These are phyloP conservation scores for Tanacetum coccineum DNA, from an alignment of 129 eudicot species.

Conservation along the genomic window DNA sequence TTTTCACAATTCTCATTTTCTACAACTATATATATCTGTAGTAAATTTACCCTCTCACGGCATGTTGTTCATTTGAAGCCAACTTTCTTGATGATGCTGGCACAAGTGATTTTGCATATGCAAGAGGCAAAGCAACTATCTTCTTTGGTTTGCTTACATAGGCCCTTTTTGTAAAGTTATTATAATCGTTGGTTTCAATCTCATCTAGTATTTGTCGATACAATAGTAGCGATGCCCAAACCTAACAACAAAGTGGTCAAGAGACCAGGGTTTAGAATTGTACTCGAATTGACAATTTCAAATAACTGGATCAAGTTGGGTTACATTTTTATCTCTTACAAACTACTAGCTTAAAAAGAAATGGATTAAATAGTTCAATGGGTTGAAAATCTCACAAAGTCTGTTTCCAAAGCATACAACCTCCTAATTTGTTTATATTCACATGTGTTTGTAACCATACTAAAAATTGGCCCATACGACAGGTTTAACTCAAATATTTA, in stretches of 20 bases:
- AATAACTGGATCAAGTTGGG: neutral
- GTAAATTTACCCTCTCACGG: slow-evolving; percentile 25
- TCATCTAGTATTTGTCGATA: slow-evolving; percentile 88
- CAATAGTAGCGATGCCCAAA: slow-evolving; percentile 88
- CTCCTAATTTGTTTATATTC: neutral
- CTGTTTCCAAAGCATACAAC: neutral
- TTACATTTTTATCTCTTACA: too few relatives aligned
- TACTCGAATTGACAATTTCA: neutral
- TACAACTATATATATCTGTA: slow-evolving; percentile 33
- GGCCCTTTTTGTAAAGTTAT: slow-evolving; percentile 90
- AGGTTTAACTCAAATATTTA: neutral
- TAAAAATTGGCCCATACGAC: neutral
- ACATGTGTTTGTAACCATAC: neutral
- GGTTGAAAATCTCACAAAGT: neutral
- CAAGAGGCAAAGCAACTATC: slow-evolving; percentile 74
- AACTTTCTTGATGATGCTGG: slow-evolving; percentile 50
- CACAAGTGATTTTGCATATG: slow-evolving; percentile 72
- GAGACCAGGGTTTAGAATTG: neutral
- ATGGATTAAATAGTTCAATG: neutral
- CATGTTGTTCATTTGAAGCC: slow-evolving; percentile 20
- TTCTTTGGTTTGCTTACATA: slow-evolving; percentile 87
- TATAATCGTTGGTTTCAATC: slow-evolving; percentile 92
- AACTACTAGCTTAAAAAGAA: too few relatives aligned
- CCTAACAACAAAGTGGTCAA: slow-evolving; percentile 36
- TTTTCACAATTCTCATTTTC: slow-evolving; percentile 26